Base-by-base conservation (phyloP, 2,329 filamentous ascomycete species). In the Sporothrix pseudoabietina region DNA sequence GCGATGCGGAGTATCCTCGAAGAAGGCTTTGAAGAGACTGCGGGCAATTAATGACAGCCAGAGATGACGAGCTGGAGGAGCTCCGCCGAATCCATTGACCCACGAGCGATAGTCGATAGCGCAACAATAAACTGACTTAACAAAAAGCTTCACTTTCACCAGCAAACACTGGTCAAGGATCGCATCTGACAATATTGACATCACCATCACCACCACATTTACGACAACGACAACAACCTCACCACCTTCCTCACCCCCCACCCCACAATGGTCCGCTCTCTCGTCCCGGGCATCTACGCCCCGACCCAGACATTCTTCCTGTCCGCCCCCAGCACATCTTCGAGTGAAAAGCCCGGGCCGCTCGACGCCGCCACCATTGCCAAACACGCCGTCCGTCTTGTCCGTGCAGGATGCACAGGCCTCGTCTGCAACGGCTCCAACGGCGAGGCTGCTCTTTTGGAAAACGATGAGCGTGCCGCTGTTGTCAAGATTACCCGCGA, bases 381-480 rank as follows among this genome's bases (percentile, higher is more conserved):
- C 82, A 91, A 88, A 79, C 93, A 97, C 79, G 91, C 92, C 39
- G 88, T 93, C 77, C 90, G 93, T 69, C 88, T 97, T 69, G 91
- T 90, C 55, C 85, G 89, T 80, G 91, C 89, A 73, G 94, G 94
- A 12, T 88, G 97, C 14, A 92, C 90, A 66, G 94, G 94, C 44
- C 87, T 97, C 39, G 92, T 96, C 61, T 91, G 91, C 77, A 94
- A 95, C 90, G 94, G 94, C 74, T 96, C 93, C 77, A 97, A 97
- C 82, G 93, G 94, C 74, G 94, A 97, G 84, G 93, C 94, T 35
- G 91, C 94, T 73, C 93, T 97, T 83, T 90, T 94, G 78, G 92
- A 41, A 4, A 90, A 71, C 87, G 87, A 90, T 75, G 93, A 97
- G 83, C 94, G 94, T 80, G 81, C 88, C 61, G 87, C 88, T 52